Evolutionary conservation across 495 filamentous ascomycete species (phyloP).

Genomic region (Penicillium egyptiacum): DNA sequence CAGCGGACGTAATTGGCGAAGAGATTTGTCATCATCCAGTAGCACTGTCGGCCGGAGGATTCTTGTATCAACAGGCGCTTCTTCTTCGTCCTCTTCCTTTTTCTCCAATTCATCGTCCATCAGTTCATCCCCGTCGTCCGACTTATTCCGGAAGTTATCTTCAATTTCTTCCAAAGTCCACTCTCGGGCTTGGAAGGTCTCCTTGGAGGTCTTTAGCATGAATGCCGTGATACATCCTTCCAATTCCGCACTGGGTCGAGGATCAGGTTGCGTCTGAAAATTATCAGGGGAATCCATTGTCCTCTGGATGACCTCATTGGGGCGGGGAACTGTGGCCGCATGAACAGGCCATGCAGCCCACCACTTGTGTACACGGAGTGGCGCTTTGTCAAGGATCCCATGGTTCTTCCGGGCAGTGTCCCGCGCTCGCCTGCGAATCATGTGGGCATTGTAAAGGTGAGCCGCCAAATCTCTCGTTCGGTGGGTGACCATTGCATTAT

Average conservation of each 20-base stretch:
- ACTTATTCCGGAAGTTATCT: not conserved
- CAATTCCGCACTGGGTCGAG: conserved; percentile 55
- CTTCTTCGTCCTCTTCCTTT: conserved; percentile 16
- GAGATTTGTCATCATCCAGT: conserved; percentile 63
- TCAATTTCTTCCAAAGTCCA: conserved; percentile 25
- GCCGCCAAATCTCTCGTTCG: conserved; percentile 62
- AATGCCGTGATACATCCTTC: conserved; percentile 65
- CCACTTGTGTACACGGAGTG: conserved; percentile 39
- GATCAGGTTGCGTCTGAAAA: conserved; percentile 39
- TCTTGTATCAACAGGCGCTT: conserved; percentile 18
- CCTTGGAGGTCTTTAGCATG: conserved; percentile 63
- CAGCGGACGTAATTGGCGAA: conserved; percentile 59
- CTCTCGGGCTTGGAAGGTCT: conserved; percentile 51
- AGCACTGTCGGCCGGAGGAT: conserved; percentile 45
- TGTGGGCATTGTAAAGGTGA: conserved; percentile 75
- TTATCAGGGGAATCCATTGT: conserved; percentile 50
- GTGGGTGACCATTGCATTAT: conserved; percentile 56
- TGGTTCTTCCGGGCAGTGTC: conserved; percentile 29
- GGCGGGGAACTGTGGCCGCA: conserved; percentile 58
- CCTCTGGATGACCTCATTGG: conserved; percentile 43
- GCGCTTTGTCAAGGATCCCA: conserved; percentile 25
- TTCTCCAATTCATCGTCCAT: conserved; percentile 8
- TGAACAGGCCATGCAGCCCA: conserved; percentile 84
- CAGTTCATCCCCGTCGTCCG: not conserved
- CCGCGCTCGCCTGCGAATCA: conserved; percentile 51